Evolutionary conservation across 75 land plant genomes (phyloP), one percentile per base, ranked within the genome.

Genomic region (Ceratopteris richardii): DNA sequence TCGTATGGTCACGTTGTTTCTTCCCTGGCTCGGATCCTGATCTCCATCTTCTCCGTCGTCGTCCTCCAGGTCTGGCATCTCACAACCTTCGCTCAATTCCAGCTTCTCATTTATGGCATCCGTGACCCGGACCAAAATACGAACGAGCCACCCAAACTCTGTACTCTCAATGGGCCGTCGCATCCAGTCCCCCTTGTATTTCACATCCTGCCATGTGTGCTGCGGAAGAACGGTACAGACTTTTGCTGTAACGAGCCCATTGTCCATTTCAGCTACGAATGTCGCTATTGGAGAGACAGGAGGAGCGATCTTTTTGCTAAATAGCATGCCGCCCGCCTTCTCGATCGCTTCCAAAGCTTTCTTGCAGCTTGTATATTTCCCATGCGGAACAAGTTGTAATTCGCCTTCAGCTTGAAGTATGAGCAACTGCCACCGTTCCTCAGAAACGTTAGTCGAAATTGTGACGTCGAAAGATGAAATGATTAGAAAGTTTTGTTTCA

Each of bases 141-240:
- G 72, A 18, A 65, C 72, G 9, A 69, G 72, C 42, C 54, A 69
- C 1, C 33, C 68, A 20, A 69, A 40, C 47, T 69, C 72, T 7
- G 64, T 51, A 42, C 59, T 69, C 44, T 63, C 72, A 6, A 69
- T 69, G 14, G 72, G 72, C 10, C 72, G 72, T 22, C 67, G 62
- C 72, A 69, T 69, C 72, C 72, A 69, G 17, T 69, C 72, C n/a
- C 72, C 72, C 44, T 44, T 62, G 59, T 69, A 69, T 30, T 60
- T 67, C 56, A 67, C 70, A 23, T 67, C 70, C 40, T 43, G 20
- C 70, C 63, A 58, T 13, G 62, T 59, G 42, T 60, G 70, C 10
- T 63, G 61, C 40, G 59, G 65, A 31, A 67, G 70, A 33, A 9
- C 37, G 3, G 3, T 33, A 33, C 37, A 33, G 9, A 9, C 37